Conservation (phyloP, 192 early-diverging fungal genomes). For the Linnemannia hyalina region DNA sequence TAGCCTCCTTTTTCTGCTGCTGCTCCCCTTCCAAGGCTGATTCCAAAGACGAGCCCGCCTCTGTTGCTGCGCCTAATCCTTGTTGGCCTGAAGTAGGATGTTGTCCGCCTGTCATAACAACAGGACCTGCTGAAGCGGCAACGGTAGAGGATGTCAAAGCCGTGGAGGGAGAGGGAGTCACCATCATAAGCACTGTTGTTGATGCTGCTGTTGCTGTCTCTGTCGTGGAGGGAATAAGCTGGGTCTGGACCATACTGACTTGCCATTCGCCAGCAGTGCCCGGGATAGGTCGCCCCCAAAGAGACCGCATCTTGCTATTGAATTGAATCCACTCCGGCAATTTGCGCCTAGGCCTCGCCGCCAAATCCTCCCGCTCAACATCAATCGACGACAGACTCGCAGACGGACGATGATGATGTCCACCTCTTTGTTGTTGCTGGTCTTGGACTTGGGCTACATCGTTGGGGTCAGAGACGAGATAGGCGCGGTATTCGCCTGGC, state of each 20-base stretch:
- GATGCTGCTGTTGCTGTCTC: not conserved
- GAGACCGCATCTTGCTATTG: constrained; percentile 23
- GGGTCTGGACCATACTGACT: constrained; percentile 14
- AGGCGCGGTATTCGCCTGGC: constrained; percentile 2
- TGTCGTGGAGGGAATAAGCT: not conserved
- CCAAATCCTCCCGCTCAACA: not conserved
- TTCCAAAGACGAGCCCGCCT: not conserved
- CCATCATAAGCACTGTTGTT: no score
- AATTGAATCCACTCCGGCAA: constrained; percentile 39
- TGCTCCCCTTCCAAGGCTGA: not conserved
- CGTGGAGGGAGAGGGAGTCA: not conserved
- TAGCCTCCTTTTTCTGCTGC: not conserved
- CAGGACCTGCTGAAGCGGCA: not conserved
- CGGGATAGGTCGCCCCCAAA: constrained; percentile 17
- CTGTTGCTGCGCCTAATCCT: not conserved
- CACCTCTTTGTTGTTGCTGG: not conserved
- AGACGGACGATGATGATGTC: not conserved
- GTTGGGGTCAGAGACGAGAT: constrained; percentile 18
- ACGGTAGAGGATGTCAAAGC: not conserved
- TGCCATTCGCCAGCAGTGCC: constrained; percentile 29
- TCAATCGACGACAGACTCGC: constrained; percentile 2
- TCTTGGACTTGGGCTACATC: not conserved
- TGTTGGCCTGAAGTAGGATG: constrained; percentile 1
- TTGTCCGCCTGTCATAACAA: no score
- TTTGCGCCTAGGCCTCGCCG: not conserved